phyloP scores from a whole-genome alignment of 2,329 filamentous ascomycete species.

The Hortaea werneckii region DNA sequence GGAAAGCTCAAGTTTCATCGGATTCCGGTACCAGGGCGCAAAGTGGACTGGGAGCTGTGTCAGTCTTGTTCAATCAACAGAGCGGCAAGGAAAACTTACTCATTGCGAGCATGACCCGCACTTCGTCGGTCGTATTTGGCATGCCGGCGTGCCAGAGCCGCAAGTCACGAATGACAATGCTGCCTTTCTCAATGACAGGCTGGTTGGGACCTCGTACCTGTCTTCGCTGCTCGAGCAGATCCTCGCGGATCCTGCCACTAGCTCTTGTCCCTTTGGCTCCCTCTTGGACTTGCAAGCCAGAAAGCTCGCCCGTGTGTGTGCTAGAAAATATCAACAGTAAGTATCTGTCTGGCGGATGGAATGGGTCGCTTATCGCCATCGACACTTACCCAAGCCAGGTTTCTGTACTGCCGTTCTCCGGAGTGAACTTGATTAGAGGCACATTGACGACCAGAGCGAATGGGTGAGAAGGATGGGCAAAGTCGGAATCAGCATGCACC shows the following conservation, averaged over 20 bases:
- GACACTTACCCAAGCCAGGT: conserved; percentile 41
- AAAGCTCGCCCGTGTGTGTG: conserved; percentile 32
- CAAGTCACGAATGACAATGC: conserved; percentile 48
- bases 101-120: conserved; percentile 21
- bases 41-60: conserved; percentile 36
- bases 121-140: conserved; percentile 42
- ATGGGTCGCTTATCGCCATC: no score
- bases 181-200: conserved; percentile 44
- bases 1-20: conserved; percentile 46
- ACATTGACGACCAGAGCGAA: conserved; percentile 49
- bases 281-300: conserved; percentile 34
- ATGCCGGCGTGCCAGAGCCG: conserved; percentile 56
- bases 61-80: neutral
- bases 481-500: conserved; percentile 51
- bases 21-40: conserved; percentile 44
- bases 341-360: no score
- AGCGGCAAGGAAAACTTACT: conserved; percentile 34
- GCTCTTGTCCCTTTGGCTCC: conserved; percentile 43
- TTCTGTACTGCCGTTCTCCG: conserved; percentile 48
- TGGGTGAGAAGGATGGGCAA: conserved; percentile 43
- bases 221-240: conserved; percentile 31
- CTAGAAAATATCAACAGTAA: no score
- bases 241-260: conserved; percentile 41
- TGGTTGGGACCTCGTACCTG: conserved; percentile 37
- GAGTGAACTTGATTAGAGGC: conserved; percentile 41